Conservation (phyloP, 2,329 filamentous ascomycete species). For the Lachnellula subtilissima region DNA sequence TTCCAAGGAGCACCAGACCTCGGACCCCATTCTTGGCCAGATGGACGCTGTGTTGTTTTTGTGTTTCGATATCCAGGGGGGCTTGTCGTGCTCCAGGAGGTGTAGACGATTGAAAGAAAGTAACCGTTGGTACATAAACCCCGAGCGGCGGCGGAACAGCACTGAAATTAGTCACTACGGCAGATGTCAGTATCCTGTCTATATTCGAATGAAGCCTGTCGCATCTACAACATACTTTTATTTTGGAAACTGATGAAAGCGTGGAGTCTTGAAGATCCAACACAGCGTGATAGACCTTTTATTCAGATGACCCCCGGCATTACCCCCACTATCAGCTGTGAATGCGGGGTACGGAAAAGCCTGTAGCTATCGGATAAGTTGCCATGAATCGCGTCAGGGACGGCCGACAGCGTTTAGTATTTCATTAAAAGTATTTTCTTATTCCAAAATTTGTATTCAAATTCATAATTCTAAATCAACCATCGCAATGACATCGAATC, state of each 20-base stretch:
- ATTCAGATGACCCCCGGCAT: background rate
- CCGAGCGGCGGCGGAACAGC: slow-evolving; percentile 38
- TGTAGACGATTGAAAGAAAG: slow-evolving; percentile 44
- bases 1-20: slow-evolving; percentile 56
- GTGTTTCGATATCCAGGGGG: slow-evolving; percentile 50
- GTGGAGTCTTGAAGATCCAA: background rate
- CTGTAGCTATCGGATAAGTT: background rate
- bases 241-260: background rate
- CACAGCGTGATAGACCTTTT: background rate
- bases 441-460: background rate
- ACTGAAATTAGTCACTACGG: background rate
- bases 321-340: background rate
- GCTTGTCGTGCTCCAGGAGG: slow-evolving; percentile 11
- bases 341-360: background rate
- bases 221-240: background rate
- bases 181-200: background rate
- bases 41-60: slow-evolving; percentile 51
- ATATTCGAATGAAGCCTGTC: background rate
- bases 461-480: background rate
- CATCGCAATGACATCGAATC: slow-evolving; percentile 31
- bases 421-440: background rate
- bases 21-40: slow-evolving; percentile 53
- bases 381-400: background rate
- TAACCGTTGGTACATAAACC: slow-evolving; percentile 53
- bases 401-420: background rate